Evolutionary conservation across 2,329 filamentous ascomycete species (phyloP).

Genomic region (Trichophyton equinum): DNA sequence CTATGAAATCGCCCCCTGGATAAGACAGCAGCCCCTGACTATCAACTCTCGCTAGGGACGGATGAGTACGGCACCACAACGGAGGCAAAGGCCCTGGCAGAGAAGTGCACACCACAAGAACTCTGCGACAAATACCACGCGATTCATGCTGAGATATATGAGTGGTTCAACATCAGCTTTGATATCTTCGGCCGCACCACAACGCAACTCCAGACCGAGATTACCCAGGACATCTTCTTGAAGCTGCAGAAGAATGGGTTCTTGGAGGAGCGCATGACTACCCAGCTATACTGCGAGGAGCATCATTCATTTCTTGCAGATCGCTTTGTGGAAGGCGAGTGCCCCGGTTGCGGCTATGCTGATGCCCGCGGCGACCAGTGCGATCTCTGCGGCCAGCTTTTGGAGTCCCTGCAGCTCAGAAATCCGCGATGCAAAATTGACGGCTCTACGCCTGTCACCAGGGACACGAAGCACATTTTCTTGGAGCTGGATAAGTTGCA

Average conservation of each 20-base stretch:
- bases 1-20: not conserved
- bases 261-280: constrained; percentile 73
- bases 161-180: constrained; percentile 44
- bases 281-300: constrained; percentile 77
- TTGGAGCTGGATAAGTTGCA: constrained; percentile 76
- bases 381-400: constrained; percentile 58
- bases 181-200: constrained; percentile 70
- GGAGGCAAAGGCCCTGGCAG: constrained; percentile 43
- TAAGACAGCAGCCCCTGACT: not conserved
- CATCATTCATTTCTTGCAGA: constrained; percentile 44
- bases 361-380: constrained; percentile 64
- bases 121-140: constrained; percentile 43
- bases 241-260: constrained; percentile 82
- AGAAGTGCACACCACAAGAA: constrained; percentile 38
- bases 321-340: constrained; percentile 40
- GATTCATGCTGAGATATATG: constrained; percentile 40
- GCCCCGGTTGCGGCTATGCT: constrained; percentile 45
- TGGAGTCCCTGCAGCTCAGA: constrained; percentile 62
- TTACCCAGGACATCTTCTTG: constrained; percentile 81
- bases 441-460: constrained; percentile 62
- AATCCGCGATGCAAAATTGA: constrained; percentile 92
- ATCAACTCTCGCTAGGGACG: constrained; percentile 14
- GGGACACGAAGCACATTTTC: constrained; percentile 82
- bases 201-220: constrained; percentile 80
- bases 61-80: constrained; percentile 45